Evolutionary conservation across 1,284 basidiomycete species (phyloP).

Genomic region (Xerocomus amazonicus): DNA sequence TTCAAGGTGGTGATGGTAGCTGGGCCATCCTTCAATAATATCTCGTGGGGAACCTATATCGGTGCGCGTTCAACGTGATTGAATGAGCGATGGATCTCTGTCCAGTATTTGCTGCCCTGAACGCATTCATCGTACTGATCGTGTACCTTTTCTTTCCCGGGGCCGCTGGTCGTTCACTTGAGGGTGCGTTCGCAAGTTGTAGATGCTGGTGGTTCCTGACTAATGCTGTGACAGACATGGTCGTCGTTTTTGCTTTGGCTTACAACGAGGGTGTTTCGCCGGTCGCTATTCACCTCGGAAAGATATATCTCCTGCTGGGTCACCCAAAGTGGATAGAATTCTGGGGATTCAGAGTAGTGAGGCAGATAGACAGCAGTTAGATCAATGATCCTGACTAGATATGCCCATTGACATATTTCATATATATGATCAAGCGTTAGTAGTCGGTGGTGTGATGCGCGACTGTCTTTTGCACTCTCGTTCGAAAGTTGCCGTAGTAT

Average conservation of each 20-base stretch:
- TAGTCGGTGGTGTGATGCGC: slow-evolving; percentile 35
- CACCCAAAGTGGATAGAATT: slow-evolving; percentile 52
- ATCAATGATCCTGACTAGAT: no score
- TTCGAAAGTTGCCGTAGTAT: slow-evolving; percentile 43
- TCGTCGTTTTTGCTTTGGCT: slow-evolving; percentile 57
- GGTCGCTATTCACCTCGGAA: slow-evolving; percentile 54
- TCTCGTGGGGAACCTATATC: slow-evolving; percentile 62
- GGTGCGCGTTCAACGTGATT: slow-evolving; percentile 32
- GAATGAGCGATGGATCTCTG: neutral
- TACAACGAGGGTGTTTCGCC: slow-evolving; percentile 56
- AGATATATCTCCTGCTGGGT: slow-evolving; percentile 51
- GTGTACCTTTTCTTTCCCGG: slow-evolving; percentile 70
- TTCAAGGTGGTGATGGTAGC: slow-evolving; percentile 67
- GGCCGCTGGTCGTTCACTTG: slow-evolving; percentile 58
- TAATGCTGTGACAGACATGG: slow-evolving; percentile 46
- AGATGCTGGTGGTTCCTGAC: neutral
- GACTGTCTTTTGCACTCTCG: slow-evolving; percentile 43
- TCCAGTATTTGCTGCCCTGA: slow-evolving; percentile 56
- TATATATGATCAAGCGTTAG: slow-evolving; percentile 1
- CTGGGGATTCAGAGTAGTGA: slow-evolving; percentile 35
- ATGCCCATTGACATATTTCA: no score
- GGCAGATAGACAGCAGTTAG: no score
- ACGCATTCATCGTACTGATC: slow-evolving; percentile 56
- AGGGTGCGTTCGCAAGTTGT: slow-evolving; percentile 37
- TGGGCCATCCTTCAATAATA: slow-evolving; percentile 61